Evolutionary conservation across 1,284 basidiomycete species (phyloP), one percentile per base, ranked within the genome.

Genomic region (Microbotryum intermedium): DNA sequence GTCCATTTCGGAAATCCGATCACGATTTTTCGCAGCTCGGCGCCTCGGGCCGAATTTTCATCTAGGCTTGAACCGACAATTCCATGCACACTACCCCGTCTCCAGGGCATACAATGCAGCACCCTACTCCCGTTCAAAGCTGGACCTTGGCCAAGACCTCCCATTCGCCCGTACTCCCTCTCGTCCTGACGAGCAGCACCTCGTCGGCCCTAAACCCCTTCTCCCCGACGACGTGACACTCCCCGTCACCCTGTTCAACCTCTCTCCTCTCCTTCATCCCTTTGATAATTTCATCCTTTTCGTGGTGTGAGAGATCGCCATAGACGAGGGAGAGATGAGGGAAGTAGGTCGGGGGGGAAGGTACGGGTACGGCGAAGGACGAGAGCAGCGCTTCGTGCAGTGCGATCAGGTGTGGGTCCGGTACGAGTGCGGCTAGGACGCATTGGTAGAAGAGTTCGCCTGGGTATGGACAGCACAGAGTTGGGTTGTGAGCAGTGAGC

Each of bases 251-350:
- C 10, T 49, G 26, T 13, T 48, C 55, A n/a, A 55, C 52, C 2
- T 54, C 53, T 47, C 42, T 49, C 3, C 39, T 48, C 9, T 25
- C 47, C 34, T 57, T 28, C 49, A 68, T 39, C 5, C 50, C 57
- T 20, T 49, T 39, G 16, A 68, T 59, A 53, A 68, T 62, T 0
- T 28, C 20, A 2, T 50, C 26, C 51, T 59, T 66, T 16, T 49
- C 55, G 23, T 50, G 21, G 21, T 18, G 20, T 0, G 55, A 18
- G 4, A 66, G 44, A 28, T 68, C 65, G 20, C 62, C 67, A 46
- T 68, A 68, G 16, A 68, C 58, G 45, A 68, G 60, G 39, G 59
- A 61, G 21, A 66, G 49, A 58, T 68, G 67, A 9, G 67, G 67
- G 53, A 66, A 68, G 58, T 64, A 68, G 13, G 55, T 48, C 6